Evolutionary conservation across 305 asterid genomes (phyloP).

Genomic region (Solanum aculeatissimum): DNA sequence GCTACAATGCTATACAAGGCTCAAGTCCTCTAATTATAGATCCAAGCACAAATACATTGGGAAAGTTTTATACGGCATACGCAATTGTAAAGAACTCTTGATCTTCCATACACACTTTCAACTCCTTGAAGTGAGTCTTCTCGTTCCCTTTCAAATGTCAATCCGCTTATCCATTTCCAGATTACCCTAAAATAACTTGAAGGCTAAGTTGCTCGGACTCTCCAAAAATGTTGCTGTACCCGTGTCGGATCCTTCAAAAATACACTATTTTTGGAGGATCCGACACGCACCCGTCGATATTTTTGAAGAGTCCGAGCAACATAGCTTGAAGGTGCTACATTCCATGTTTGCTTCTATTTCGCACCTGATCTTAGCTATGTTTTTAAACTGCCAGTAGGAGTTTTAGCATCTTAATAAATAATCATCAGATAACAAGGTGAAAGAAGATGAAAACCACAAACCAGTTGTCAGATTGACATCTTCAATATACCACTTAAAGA

Average conservation of each 20-base stretch:
- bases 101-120: background rate
- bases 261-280: too few species aligned
- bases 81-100: background rate
- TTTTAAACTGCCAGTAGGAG: background rate
- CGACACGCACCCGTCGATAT: too few species aligned
- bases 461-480: background rate
- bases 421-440: background rate
- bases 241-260: too few species aligned
- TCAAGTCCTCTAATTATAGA: background rate
- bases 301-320: too few species aligned
- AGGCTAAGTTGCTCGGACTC: too few species aligned
- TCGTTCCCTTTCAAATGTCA: background rate
- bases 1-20: background rate
- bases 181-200: background rate
- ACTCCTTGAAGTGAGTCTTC: background rate
- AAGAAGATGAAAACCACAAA: background rate
- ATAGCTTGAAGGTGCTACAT: background rate
- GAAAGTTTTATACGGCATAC: background rate
- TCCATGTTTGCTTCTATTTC: background rate
- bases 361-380: background rate
- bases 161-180: background rate
- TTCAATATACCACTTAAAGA: background rate
- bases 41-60: background rate
- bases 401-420: background rate
- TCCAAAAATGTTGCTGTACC: too few species aligned